Percentiles rank a stretch among this genome's conserved stretches.
Conservation (phyloP, 768 basidiomycete species). For the Sporobolomyces roseus region DNA sequence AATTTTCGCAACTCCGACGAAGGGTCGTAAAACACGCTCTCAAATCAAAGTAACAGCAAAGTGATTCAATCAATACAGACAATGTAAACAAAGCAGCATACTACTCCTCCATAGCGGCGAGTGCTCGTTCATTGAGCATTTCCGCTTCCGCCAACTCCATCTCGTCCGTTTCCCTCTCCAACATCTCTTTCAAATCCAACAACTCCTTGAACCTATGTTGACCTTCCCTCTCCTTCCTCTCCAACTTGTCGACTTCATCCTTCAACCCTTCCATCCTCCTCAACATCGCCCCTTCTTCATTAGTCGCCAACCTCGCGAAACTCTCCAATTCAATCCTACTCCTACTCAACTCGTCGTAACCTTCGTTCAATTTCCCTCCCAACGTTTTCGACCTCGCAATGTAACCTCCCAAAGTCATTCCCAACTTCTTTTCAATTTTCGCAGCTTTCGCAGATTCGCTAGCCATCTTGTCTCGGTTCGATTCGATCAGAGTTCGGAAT, state of each 20-base stretch:
- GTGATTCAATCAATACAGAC: neutral
- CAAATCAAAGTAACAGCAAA: neutral
- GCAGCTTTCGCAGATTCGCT: slow-evolving; percentile 73
- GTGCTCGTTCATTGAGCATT: slow-evolving; percentile 52
- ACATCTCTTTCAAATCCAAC: slow-evolving; percentile 53
- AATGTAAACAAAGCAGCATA: slow-evolving; percentile 13
- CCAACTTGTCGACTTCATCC: slow-evolving; percentile 80
- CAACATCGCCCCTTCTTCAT: slow-evolving; percentile 61
- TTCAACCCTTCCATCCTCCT: slow-evolving; percentile 69
- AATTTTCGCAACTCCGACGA: no score
- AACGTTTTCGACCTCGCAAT: slow-evolving; percentile 68
- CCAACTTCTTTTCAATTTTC: slow-evolving; percentile 87
- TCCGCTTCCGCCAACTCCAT: slow-evolving; percentile 41
- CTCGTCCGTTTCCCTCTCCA: slow-evolving; percentile 47
- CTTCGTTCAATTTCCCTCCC: slow-evolving; percentile 50
- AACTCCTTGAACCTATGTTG: slow-evolving; percentile 84
- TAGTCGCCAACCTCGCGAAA: slow-evolving; percentile 66
- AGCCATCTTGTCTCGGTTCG: slow-evolving; percentile 66
- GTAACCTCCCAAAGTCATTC: slow-evolving; percentile 84
- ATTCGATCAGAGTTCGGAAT: slow-evolving; percentile 60
- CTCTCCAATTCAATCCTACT: slow-evolving; percentile 70
- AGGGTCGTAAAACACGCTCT: no score
- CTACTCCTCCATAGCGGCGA: slow-evolving; percentile 71
- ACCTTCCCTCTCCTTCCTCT: slow-evolving; percentile 68
- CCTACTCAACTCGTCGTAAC: slow-evolving; percentile 67